Evolutionary conservation across 1,284 basidiomycete genomes (phyloP).

Genomic region (Trichosporon sp.): DNA sequence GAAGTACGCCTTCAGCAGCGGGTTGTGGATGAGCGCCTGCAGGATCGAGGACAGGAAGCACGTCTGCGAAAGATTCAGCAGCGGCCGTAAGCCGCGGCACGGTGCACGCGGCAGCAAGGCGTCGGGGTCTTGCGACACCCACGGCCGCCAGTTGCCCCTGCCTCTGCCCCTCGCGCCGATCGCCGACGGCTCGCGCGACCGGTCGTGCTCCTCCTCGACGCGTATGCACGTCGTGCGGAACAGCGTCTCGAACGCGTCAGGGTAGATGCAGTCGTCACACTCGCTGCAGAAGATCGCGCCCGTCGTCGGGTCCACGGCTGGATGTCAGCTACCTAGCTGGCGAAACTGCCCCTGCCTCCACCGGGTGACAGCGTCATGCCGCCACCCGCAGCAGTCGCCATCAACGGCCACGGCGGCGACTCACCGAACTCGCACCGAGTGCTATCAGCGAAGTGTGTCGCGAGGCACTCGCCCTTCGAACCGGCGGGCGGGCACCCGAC

Average conservation of each 20-base stretch:
- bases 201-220: conserved; percentile 57
- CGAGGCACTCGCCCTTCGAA: conserved; percentile 49
- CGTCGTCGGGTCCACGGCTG: conserved; percentile 59
- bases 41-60: conserved; percentile 92
- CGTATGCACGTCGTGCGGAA: conserved; percentile 50
- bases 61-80: conserved; percentile 82
- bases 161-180: conserved; percentile 51
- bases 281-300: conserved; percentile 59
- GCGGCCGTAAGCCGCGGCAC: conserved; percentile 61
- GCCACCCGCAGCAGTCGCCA: not conserved
- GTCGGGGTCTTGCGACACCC: conserved; percentile 18
- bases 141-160: conserved; percentile 33
- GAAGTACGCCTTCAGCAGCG: conserved; percentile 83
- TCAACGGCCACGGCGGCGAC: conserved; percentile 37
- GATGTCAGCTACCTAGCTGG: conserved; percentile 1
- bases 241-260: conserved; percentile 51
- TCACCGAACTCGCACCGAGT: conserved; percentile 61
- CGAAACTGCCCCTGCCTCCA: not conserved
- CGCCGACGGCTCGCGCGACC: conserved; percentile 54
- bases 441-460: conserved; percentile 26
- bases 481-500: conserved; percentile 65
- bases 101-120: not conserved
- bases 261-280: conserved; percentile 61
- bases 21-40: conserved; percentile 90
- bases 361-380: conserved; percentile 4